These are phyloP conservation scores for Neonectria punicea DNA, from an alignment of 2,329 filamentous ascomycete genomes.

Conservation along the genomic window DNA sequence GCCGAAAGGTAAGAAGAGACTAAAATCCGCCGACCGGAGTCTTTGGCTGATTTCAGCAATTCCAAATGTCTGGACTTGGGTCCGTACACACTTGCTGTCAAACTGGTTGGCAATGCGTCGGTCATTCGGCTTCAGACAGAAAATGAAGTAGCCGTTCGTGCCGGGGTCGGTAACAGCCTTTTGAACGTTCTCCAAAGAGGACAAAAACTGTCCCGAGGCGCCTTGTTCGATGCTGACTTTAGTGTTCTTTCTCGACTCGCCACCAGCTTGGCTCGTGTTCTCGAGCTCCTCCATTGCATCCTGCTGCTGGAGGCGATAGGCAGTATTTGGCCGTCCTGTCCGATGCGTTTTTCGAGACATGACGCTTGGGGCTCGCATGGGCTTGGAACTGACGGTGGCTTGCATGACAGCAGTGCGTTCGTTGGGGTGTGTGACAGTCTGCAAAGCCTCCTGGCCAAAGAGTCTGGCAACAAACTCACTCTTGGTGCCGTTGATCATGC, in stretches of 20 bases:
- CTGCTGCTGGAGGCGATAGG: slow-evolving; percentile 52
- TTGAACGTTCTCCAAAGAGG: slow-evolving; percentile 88
- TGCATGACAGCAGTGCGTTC: slow-evolving; percentile 94
- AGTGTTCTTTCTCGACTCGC: slow-evolving; percentile 55
- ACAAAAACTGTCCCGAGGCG: slow-evolving; percentile 90
- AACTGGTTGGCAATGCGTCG: slow-evolving; percentile 98
- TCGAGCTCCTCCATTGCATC: slow-evolving; percentile 60
- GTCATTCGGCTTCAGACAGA: slow-evolving; percentile 97
- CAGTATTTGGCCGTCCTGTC: slow-evolving; percentile 46
- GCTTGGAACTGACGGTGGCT: slow-evolving; percentile 95
- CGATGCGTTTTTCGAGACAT: slow-evolving; percentile 78
- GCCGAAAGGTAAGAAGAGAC: slow-evolving; percentile 92
- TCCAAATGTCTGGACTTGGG: slow-evolving; percentile 93
- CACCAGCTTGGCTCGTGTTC: slow-evolving; percentile 59
- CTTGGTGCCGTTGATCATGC: slow-evolving; percentile 87
- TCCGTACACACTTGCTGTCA: slow-evolving; percentile 96
- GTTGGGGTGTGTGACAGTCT: slow-evolving; percentile 92
- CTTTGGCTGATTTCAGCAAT: slow-evolving; percentile 97
- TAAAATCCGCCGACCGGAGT: slow-evolving; percentile 93
- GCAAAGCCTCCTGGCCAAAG: slow-evolving; percentile 94
- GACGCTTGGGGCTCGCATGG: slow-evolving; percentile 90
- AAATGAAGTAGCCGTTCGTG: slow-evolving; percentile 94
- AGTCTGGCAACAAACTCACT: slow-evolving; percentile 89
- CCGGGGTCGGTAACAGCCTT: slow-evolving; percentile 84
- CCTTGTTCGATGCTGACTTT: slow-evolving; percentile 75